Evolutionary conservation across 345 rosid species (phyloP).

Genomic region (Eucalyptus marginata): DNA sequence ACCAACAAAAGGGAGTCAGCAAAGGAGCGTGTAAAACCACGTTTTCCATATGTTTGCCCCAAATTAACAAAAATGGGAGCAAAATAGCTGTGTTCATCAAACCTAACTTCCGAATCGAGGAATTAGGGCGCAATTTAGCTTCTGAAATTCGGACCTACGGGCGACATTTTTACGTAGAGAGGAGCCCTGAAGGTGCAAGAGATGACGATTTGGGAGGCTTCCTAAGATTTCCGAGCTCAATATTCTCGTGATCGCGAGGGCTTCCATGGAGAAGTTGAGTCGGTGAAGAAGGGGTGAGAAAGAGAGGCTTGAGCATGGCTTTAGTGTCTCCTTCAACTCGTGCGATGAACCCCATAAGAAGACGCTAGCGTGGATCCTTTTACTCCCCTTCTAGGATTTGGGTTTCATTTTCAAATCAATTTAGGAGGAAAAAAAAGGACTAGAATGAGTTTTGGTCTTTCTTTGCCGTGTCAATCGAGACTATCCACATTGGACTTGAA

Average conservation of each 20-base stretch:
- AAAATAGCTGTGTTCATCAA: not conserved
- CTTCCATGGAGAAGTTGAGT: not conserved
- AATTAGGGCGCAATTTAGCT: not conserved
- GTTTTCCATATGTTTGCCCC: not conserved
- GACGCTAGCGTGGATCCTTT: not conserved
- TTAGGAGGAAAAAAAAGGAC: not conserved
- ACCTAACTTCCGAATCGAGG: not conserved
- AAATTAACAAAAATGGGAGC: not conserved
- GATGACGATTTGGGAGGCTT: too few species aligned
- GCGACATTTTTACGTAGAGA: accelerated
- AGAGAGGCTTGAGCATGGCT: too few species aligned
- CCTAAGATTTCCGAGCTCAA: not conserved
- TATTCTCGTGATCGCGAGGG: not conserved
- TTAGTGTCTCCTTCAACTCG: too few species aligned
- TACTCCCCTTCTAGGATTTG: not conserved
- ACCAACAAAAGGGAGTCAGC: not conserved
- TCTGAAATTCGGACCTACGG: not conserved
- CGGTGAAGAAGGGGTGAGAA: not conserved
- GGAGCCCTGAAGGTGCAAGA: too few species aligned
- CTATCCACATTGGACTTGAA: not conserved
- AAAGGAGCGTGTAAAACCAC: not conserved
- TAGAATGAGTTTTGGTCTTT: not conserved
- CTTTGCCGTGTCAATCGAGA: not conserved
- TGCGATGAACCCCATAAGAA: not conserved
- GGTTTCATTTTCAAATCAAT: not conserved